Evolutionary conservation across 441 rosid genomes (phyloP), one percentile per base, ranked within the genome.

Genomic region (Omphalea diandra): DNA sequence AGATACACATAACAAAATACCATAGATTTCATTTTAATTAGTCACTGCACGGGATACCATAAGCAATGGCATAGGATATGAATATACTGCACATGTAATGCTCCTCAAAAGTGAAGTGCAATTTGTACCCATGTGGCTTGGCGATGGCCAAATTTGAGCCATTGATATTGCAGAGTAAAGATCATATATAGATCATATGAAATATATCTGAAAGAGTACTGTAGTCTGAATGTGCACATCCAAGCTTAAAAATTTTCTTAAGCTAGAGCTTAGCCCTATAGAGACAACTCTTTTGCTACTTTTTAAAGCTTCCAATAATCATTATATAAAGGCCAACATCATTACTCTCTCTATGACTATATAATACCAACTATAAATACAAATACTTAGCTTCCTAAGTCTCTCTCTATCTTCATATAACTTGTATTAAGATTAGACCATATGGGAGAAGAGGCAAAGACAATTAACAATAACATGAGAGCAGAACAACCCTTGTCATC

Each of bases 391-490:
- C 1, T 9, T 9, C 1, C 14, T 9, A 44, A 49, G 69, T 7
- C 41, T 36, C 33, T 10, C n/a, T n/a, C n/a, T n/a, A n/a, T n/a
- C n/a, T n/a, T n/a, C 27, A 35, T 59, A 29, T 59, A 38, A n/a
- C 26, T 8, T 67, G 20, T 44, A 53, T 74, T n/a, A 40, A 44
- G 44, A 59, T 33, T 62, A 31, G 31, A 7, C 54, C 22, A 73
- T 18, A 76, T 79, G 83, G 75, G 76, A 61, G 83, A 74, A 44
- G 76, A 71, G 73, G 70, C 35, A 38, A 46, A 10, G 14, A 40
- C 44, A 40, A 46, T n/a, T 47, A 5, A 26, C 20, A 53, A 5
- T n/a, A 57, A 7, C 29, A 46, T 26, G 20, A 27, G 44, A 41
- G 31, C 18, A 5, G 24, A n/a, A n/a, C 38, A 20, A 12, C 49